These are phyloP conservation scores for Hippophae tibetana DNA, from an alignment of 306 rosid species.

Conservation along the genomic window DNA sequence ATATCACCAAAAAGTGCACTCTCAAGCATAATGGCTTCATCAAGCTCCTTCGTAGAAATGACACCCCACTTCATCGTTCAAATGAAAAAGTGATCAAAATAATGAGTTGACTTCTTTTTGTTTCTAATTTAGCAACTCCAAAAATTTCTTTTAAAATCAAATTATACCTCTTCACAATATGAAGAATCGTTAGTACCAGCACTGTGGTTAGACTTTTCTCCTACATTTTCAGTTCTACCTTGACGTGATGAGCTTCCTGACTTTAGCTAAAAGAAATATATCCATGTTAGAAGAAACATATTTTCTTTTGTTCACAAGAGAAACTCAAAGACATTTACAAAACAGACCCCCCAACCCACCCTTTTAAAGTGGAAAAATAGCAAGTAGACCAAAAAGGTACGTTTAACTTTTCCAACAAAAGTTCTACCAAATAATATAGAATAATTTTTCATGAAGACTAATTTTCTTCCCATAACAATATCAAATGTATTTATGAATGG, in stretches of 20 bases:
- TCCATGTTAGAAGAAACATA: constrained; percentile 25
- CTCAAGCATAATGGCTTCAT: constrained; percentile 62
- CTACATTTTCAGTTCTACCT: constrained; percentile 22
- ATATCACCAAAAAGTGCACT: constrained; percentile 39
- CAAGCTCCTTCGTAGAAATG: constrained; percentile 62
- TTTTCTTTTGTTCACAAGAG: constrained; percentile 2
- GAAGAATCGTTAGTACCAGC: constrained; percentile 25
- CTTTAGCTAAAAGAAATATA: constrained; percentile 20
- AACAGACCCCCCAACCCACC: no score
- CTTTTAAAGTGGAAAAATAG: no score
- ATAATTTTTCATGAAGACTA: no score
- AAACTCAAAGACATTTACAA: not conserved
- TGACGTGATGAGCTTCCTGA: constrained; percentile 34
- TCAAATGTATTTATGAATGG: no score
- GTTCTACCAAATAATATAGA: no score
- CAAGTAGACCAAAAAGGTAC: no score
- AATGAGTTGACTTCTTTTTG: not conserved
- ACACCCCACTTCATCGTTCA: constrained; percentile 54
- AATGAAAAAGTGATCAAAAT: not conserved
- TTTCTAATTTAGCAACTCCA: constrained; percentile 2
- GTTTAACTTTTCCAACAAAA: no score
- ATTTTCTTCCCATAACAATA: no score
- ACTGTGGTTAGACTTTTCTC: constrained; percentile 15
- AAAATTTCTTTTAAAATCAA: constrained; percentile 5
- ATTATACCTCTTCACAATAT: constrained; percentile 34